These are phyloP conservation scores for Scheffersomyces insectosa DNA, from an alignment of 1,139 yeast genomes.

Conservation along the genomic window DNA sequence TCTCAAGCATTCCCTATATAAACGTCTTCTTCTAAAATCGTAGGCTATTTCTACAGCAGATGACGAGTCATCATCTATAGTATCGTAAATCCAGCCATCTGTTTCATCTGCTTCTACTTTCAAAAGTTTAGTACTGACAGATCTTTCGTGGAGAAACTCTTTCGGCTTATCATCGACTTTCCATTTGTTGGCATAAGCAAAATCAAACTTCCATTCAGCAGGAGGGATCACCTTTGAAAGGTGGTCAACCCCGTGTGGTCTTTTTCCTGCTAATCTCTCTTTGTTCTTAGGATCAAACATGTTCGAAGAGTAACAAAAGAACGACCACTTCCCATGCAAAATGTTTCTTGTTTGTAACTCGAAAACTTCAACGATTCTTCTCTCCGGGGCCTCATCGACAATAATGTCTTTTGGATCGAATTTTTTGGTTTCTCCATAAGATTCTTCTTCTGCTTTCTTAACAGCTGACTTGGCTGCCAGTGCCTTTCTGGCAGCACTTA, in stretches of 20 bases:
- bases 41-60: constrained; percentile 23
- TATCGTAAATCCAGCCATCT: constrained; percentile 47
- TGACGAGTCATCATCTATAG: constrained; percentile 17
- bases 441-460: constrained; percentile 14
- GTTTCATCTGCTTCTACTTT: constrained; percentile 37
- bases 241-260: constrained; percentile 64
- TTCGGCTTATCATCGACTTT: constrained; percentile 54
- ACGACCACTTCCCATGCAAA: constrained; percentile 59
- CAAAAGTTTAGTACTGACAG: constrained; percentile 21
- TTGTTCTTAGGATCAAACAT: constrained; percentile 56
- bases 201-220: constrained; percentile 69
- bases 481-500: constrained; percentile 4
- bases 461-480: neutral
- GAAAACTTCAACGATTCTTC: constrained; percentile 65
- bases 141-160: constrained; percentile 55
- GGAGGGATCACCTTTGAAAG: constrained; percentile 68
- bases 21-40: constrained; percentile 57
- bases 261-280: constrained; percentile 53
- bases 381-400: constrained; percentile 68
- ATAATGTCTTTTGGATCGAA: constrained; percentile 53
- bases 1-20: constrained; percentile 50
- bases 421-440: constrained; percentile 21
- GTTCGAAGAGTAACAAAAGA: constrained; percentile 31
- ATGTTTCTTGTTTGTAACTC: constrained; percentile 72
- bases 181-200: constrained; percentile 63